Base-by-base conservation (phyloP, 805 yeast species). In the Cyberlindnera subsufficiens region DNA sequence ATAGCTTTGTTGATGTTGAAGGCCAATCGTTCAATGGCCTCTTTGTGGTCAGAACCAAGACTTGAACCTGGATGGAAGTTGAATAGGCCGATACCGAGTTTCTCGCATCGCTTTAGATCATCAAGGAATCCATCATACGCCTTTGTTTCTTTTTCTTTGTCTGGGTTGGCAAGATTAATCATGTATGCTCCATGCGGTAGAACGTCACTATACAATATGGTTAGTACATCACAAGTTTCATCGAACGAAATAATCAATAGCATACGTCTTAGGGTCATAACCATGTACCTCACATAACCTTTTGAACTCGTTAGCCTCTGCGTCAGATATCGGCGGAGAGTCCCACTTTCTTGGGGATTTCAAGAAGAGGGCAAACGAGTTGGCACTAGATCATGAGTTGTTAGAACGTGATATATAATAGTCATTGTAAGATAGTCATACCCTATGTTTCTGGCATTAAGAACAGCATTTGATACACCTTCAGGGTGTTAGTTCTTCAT, bases 121-220 rank as follows among this genome's bases (percentile, higher is more conserved):
- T 93, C 99, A 5, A 91, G 42, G 49, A 93, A 83, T 5, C 90
- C 82, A 1, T 71, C 81, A 55, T 76, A 79, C 10, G 96, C 84
- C 56, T 86, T 86, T 29, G 70, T 72, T 44, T 81, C 86, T 60
- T 88, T 91, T 47, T 78, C 93, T 2, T 63, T 61, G 51, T 89
- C 96, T 1, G 97, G 96, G 52, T 88, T 89, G 19, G 95, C 97
- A 47, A 93, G 65, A 59, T 93, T 93, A 59, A 93, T 90, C 54
- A 93, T 80, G 60, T 90, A 93, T 19, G 95, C 88, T 1, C 96
- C 98, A 63, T 93, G 99, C 0, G 99, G 98, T 38, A 93, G 70
- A 39, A 88, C 74, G 56, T 90, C 96, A 6, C 51, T 47, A 6
- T 14, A 11, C 15, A 10, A n/a, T 13, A 5, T 5, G 6, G 45